Conservation (phyloP, 192 early-diverging fungal genomes). For the Backusella psychrophila region DNA sequence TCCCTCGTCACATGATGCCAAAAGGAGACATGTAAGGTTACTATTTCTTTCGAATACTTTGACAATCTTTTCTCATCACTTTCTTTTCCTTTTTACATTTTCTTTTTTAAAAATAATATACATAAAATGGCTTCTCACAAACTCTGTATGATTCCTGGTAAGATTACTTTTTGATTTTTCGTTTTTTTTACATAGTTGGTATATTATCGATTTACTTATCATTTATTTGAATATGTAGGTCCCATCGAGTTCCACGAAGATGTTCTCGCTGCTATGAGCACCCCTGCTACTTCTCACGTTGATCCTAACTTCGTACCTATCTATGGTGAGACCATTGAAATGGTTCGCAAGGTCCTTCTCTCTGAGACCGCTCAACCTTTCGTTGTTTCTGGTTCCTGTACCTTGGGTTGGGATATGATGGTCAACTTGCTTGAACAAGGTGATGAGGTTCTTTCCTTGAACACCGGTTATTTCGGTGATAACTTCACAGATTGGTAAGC, state of each 20-base stretch:
- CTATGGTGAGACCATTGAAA: slow-evolving; percentile 84
- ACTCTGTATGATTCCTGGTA: slow-evolving; percentile 94
- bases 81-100: neutral
- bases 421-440: slow-evolving; percentile 91
- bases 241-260: slow-evolving; percentile 93
- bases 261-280: slow-evolving; percentile 82
- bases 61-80: slow-evolving; percentile 4
- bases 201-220: neutral
- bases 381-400: slow-evolving; percentile 93
- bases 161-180: neutral
- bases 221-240: slow-evolving; percentile 42
- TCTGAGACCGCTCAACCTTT: slow-evolving; percentile 88
- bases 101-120: neutral
- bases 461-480: slow-evolving; percentile 96
- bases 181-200: neutral
- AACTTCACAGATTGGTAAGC: slow-evolving; percentile 87
- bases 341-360: slow-evolving; percentile 75
- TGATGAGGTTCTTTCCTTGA: slow-evolving; percentile 85
- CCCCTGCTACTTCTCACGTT: slow-evolving; percentile 94
- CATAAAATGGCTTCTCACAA: slow-evolving; percentile 48
- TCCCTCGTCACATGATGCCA: neutral
- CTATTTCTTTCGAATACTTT: slow-evolving; percentile 3
- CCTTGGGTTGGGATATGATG: slow-evolving; percentile 95
- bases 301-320: slow-evolving; percentile 83
- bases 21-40: neutral